Evolutionary conservation across 305 asterid genomes (phyloP).

Genomic region (Ilex paraguariensis): DNA sequence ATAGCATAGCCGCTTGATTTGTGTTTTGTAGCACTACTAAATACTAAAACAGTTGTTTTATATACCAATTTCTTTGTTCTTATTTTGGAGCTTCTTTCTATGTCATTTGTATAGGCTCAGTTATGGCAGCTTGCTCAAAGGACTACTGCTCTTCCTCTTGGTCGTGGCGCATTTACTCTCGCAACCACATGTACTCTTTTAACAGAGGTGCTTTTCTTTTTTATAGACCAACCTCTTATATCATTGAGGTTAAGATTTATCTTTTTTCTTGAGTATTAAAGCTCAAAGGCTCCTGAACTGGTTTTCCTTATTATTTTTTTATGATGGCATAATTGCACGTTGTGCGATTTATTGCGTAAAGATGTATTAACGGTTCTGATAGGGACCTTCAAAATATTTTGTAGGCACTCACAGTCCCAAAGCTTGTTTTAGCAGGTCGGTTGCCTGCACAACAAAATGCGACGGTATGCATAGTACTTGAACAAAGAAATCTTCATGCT

Average conservation of each 20-base stretch:
- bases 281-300: background rate
- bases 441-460: constrained; percentile 99
- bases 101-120: constrained; percentile 55
- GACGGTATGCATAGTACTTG: constrained; percentile 39
- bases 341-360: no score
- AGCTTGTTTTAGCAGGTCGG: constrained; percentile 97
- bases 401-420: constrained; percentile 95
- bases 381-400: background rate
- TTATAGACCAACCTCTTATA: background rate
- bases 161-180: constrained; percentile 98
- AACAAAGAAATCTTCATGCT: background rate
- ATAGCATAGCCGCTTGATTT: no score
- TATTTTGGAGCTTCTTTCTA: constrained; percentile 2
- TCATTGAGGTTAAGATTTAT: background rate
- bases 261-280: background rate
- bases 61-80: no score
- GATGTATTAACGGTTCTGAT: no score
- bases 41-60: no score
- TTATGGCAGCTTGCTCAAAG: constrained; percentile 99
- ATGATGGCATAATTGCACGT: no score
- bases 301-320: background rate
- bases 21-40: no score
- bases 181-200: constrained; percentile 87
- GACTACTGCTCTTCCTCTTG: constrained; percentile 96
- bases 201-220: constrained; percentile 69